phyloP scores from a whole-genome alignment of 2,329 filamentous ascomycete genomes.

The Sporothrix pallida region DNA sequence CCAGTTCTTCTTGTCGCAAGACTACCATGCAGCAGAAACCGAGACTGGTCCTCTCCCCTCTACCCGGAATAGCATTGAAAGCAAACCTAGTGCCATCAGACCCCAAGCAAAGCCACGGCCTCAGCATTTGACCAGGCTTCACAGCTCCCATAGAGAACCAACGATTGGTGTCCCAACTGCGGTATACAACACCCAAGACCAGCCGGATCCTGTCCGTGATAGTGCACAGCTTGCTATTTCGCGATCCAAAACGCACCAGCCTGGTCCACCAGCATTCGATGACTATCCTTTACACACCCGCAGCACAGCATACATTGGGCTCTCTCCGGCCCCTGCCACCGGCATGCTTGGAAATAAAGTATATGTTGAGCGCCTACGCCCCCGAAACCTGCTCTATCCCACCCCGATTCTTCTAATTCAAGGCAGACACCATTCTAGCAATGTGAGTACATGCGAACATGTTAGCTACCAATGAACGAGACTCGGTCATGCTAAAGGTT shows the following conservation, averaged over 20 bases:
- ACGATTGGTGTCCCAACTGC: background rate
- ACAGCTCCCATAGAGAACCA: background rate
- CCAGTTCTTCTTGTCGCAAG: background rate
- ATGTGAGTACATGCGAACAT: conserved; percentile 39
- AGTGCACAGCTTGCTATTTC: too few species aligned
- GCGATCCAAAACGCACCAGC: too few species aligned
- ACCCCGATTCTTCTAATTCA: conserved; percentile 47
- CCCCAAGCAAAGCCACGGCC: background rate
- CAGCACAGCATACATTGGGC: background rate
- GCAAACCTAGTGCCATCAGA: background rate
- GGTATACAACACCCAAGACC: too few species aligned
- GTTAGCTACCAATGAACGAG: background rate
- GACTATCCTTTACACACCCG: conserved; percentile 16
- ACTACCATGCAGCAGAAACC: background rate
- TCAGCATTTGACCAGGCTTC: background rate
- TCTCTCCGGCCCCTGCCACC: background rate
- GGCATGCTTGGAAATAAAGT: background rate
- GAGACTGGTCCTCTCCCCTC: too few species aligned
- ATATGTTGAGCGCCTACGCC: conserved; percentile 28
- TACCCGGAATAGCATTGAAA: background rate
- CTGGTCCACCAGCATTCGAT: background rate
- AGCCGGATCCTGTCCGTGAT: too few species aligned
- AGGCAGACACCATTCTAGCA: conserved; percentile 47
- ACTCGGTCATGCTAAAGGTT: too few species aligned
- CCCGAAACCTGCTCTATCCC: background rate